Percentiles rank a stretch among this genome's conserved stretches.
Evolutionary conservation across 164 flowering plant genomes (phyloP).

Genomic region (Taxillus chinensis): DNA sequence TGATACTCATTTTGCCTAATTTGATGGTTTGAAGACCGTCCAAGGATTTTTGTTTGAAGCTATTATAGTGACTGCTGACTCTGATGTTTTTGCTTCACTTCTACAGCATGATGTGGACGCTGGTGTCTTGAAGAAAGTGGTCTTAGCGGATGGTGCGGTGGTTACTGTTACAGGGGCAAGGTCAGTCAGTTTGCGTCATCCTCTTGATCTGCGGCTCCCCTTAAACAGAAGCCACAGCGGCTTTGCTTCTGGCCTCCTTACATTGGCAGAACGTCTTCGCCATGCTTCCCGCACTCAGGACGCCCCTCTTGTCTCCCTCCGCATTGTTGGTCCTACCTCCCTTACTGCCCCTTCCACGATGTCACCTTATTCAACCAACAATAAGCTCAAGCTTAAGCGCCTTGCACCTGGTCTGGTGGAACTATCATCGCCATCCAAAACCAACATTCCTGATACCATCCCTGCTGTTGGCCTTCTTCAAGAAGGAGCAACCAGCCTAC

Average conservation of each 20-base stretch:
- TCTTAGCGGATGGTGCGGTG: slow-evolving; percentile 82
- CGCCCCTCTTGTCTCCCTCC: slow-evolving; percentile 51
- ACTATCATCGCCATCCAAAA: slow-evolving; percentile 49
- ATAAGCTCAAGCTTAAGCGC: slow-evolving; percentile 77
- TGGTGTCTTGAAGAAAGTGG: slow-evolving; percentile 77
- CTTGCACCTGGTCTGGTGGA: slow-evolving; percentile 90
- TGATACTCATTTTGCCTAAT: too few relatives aligned
- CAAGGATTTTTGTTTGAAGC: too few relatives aligned
- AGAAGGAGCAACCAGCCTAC: slow-evolving; percentile 33
- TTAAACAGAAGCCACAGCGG: slow-evolving; percentile 38
- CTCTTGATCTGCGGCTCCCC: slow-evolving; percentile 77
- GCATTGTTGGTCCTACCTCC: slow-evolving; percentile 78
- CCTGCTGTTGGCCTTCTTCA: slow-evolving; percentile 25
- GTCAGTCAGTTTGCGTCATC: slow-evolving; percentile 84
- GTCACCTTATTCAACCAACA: slow-evolving; percentile 28
- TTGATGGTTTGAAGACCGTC: too few relatives aligned
- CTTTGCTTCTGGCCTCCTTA: slow-evolving; percentile 68
- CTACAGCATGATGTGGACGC: slow-evolving; percentile 98
- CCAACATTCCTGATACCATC: slow-evolving; percentile 19
- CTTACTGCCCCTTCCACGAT: slow-evolving; percentile 58
- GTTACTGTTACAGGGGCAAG: slow-evolving; percentile 91
- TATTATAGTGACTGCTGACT: background rate
- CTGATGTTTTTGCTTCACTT: slow-evolving; percentile 1
- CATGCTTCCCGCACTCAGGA: slow-evolving; percentile 39
- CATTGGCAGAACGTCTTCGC: slow-evolving; percentile 68